Evolutionary conservation across 495 filamentous ascomycete species (phyloP), one percentile per base, ranked within the genome.

Genomic region (Aspergillus steynii): DNA sequence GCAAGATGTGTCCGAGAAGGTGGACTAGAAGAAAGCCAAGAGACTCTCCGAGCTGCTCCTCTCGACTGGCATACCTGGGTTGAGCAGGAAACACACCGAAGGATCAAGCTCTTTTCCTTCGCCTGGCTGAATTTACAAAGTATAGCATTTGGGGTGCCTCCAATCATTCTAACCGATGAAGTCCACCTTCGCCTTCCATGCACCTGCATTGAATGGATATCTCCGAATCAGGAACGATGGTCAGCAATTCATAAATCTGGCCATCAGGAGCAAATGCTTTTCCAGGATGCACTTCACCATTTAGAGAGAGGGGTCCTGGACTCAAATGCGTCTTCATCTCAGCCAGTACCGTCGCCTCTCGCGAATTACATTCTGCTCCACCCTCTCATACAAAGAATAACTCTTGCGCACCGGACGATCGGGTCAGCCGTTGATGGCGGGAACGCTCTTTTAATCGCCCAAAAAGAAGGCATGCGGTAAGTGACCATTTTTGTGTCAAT

Each of bases 301-400:
- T 9, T 64, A 3, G 26, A 59, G 53, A 53, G 52, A 48, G 10
- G 49, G 29, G 31, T 29, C 4, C 29, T 29, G 2, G 46, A 61
- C 2, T 14, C 51, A 26, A 29, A 65, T 28, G 2, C 14, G 1
- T 20, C 59, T 1, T 37, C 12, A 8, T 56, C 56, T 5, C 51
- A 61, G 8, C 47, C 60, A 1, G 53, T 63, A 1, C 65, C 68
- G 12, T 86, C 85, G 0, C 82, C 84, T 1, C 66, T 86, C 2
- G 85, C 83, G 32, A 85, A 83, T 61, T 87, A 86, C 56, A 74
- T 84, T 8, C 78, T 88, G 20, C 80, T 89, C 27, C 82, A 86
- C 60, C 85, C 81, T 8, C 66, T 89, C 34, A 75, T 87, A 4
- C 85, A 89, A 62, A 82, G 83, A 47, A 86, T 88, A 12, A 84